Evolutionary conservation across 352 stramenopile genomes (phyloP).

Genomic region (Pythium coloratum): DNA sequence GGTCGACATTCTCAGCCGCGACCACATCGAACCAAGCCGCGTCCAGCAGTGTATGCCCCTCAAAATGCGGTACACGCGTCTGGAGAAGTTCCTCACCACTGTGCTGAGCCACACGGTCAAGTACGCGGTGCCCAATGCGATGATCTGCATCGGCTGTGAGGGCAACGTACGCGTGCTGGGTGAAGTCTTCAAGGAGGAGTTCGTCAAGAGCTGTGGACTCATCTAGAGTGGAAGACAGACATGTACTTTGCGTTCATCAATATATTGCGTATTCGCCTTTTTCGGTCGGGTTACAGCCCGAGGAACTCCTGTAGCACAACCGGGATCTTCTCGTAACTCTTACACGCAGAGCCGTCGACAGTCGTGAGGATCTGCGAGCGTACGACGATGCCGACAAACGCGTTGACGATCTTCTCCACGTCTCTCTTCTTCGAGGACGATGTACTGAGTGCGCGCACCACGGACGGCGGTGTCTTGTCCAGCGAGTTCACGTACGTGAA

Average conservation of each 20-base stretch:
- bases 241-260: background rate
- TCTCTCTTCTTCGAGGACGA: constrained; percentile 18
- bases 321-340: constrained; percentile 19
- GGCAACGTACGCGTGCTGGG: background rate
- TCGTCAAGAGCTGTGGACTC: constrained; percentile 4
- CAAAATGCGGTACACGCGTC: background rate
- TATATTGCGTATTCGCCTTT: background rate
- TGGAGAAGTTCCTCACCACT: background rate
- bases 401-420: constrained; percentile 16
- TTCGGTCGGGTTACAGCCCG: background rate
- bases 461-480: constrained; percentile 18
- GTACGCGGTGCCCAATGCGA: background rate
- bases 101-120: background rate
- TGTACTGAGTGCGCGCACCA: constrained; percentile 16
- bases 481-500: constrained; percentile 14
- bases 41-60: background rate
- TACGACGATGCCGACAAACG: constrained; percentile 20
- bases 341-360: background rate
- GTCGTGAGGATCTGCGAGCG: constrained; percentile 20
- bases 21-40: background rate
- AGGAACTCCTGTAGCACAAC: constrained; percentile 1
- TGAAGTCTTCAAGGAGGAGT: constrained; percentile 7
- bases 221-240: constrained; percentile 3
- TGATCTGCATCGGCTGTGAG: constrained; percentile 10
- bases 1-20: background rate